A percentile compares a stretch with the other conserved stretches of the same genome.
phyloP scores from a whole-genome alignment of 2,329 filamentous ascomycete genomes.

The Pezicula rhizophila region DNA sequence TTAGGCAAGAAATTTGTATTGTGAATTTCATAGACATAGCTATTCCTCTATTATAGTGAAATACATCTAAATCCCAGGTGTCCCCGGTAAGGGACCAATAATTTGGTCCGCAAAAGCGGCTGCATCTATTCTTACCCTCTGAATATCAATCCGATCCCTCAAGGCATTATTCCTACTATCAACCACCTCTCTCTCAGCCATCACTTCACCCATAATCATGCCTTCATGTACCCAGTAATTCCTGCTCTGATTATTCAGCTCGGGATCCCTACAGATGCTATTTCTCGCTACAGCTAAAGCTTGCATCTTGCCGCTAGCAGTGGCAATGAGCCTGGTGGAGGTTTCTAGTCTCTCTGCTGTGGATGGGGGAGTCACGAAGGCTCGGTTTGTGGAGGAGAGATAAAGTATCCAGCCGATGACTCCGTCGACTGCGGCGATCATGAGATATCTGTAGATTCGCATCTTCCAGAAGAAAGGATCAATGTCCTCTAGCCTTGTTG shows the following conservation, averaged over 20 bases:
- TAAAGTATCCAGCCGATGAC: constrained; percentile 62
- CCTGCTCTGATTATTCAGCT: constrained; percentile 58
- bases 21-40: no score
- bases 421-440: constrained; percentile 59
- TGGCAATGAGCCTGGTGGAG: constrained; percentile 49
- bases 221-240: constrained; percentile 80
- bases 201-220: constrained; percentile 62
- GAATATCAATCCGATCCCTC: constrained; percentile 56
- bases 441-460: constrained; percentile 55
- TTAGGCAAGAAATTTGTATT: no score
- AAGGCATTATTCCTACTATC: constrained; percentile 65
- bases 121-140: constrained; percentile 55
- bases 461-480: constrained; percentile 69
- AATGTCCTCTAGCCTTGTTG: constrained; percentile 55
- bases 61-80: no score
- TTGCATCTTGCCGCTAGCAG: constrained; percentile 59
- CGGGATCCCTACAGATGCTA: constrained; percentile 67
- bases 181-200: constrained; percentile 73
- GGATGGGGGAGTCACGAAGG: constrained; percentile 58
- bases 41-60: no score
- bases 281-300: constrained; percentile 75
- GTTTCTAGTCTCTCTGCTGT: constrained; percentile 61
- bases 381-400: constrained; percentile 72
- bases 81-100: constrained; percentile 11
- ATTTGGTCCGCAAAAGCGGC: constrained; percentile 51